phyloP scores from a whole-genome alignment of 768 basidiomycete species.

The Phanerochaete sordida region DNA sequence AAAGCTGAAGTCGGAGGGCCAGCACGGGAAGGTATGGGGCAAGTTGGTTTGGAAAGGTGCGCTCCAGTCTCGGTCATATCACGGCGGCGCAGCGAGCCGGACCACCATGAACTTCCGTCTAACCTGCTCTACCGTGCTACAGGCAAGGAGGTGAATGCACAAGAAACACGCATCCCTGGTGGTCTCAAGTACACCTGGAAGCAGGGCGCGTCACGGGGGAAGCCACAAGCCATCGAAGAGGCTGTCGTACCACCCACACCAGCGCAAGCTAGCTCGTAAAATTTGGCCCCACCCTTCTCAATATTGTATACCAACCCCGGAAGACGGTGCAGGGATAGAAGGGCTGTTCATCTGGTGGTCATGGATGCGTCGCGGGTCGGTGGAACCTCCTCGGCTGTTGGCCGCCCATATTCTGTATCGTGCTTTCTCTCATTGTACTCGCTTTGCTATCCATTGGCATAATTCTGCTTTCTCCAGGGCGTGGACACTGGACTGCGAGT shows the following conservation, averaged over 20 bases:
- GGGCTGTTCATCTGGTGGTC: too few relatives aligned
- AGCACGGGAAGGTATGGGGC: conserved; percentile 84
- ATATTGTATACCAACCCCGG: not conserved
- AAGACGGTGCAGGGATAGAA: not conserved
- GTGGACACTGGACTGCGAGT: too few relatives aligned
- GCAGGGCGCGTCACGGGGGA: conserved; percentile 46
- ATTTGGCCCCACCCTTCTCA: not conserved
- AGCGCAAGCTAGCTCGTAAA: not conserved
- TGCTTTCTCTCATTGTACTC: not conserved
- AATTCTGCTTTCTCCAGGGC: not conserved
- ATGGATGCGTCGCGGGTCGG: too few relatives aligned
- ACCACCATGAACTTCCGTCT: not conserved
- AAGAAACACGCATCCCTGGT: conserved; percentile 64
- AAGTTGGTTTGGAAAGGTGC: conserved; percentile 74
- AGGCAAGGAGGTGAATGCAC: conserved; percentile 61
- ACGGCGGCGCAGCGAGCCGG: too few relatives aligned
- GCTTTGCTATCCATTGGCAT: not conserved
- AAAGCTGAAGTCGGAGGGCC: conserved; percentile 67
- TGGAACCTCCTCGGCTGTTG: too few relatives aligned
- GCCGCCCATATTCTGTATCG: not conserved
- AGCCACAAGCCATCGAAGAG: not conserved
- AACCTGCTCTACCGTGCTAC: not conserved
- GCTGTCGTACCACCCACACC: not conserved
- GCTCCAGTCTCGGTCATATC: conserved; percentile 18
- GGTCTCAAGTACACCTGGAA: conserved; percentile 74